phyloP scores from a whole-genome alignment of 2,329 filamentous ascomycete genomes.

The Colletotrichum melonis region DNA sequence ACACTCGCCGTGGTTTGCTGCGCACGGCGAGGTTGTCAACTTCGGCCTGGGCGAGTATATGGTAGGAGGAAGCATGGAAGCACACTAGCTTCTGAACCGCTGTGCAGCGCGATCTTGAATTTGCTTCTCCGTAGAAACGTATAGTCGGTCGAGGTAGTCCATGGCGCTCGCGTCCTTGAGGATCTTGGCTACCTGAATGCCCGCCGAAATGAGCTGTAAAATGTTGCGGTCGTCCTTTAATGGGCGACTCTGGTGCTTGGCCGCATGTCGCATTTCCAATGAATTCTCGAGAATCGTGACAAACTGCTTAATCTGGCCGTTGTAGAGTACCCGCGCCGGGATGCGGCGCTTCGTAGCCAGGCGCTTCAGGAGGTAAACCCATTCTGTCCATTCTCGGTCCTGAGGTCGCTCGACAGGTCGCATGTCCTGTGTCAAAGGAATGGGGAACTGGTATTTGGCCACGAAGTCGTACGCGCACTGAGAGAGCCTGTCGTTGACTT shows the following conservation, averaged over 20 bases:
- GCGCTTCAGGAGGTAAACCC: slow-evolving; percentile 88
- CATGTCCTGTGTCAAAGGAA: slow-evolving; percentile 86
- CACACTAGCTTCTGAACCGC: slow-evolving; percentile 50
- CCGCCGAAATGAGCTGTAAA: slow-evolving; percentile 86
- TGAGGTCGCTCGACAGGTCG: slow-evolving; percentile 78
- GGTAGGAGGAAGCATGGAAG: not conserved
- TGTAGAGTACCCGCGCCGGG: slow-evolving; percentile 84
- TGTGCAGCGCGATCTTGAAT: slow-evolving; percentile 74
- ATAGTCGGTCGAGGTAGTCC: slow-evolving; percentile 84
- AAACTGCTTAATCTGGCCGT: slow-evolving; percentile 91
- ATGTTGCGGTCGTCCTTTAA: slow-evolving; percentile 92
- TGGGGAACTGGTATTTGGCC: slow-evolving; percentile 90
- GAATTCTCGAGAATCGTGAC: slow-evolving; percentile 90
- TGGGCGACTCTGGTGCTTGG: slow-evolving; percentile 84
- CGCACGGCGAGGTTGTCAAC: slow-evolving; percentile 6
- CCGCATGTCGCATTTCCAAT: slow-evolving; percentile 86
- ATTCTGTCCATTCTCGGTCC: slow-evolving; percentile 91
- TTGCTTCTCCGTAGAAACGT: slow-evolving; percentile 82
- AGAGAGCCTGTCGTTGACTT: slow-evolving; percentile 86
- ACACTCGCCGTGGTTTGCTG: not conserved
- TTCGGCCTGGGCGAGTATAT: not conserved
- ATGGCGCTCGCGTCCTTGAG: slow-evolving; percentile 86
- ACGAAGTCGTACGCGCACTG: slow-evolving; percentile 92
- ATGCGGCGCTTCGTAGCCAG: slow-evolving; percentile 89
- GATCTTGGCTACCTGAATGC: slow-evolving; percentile 88